These are phyloP conservation scores for Penicillium psychrosexuale DNA, from an alignment of 2,329 filamentous ascomycete genomes.

Conservation along the genomic window DNA sequence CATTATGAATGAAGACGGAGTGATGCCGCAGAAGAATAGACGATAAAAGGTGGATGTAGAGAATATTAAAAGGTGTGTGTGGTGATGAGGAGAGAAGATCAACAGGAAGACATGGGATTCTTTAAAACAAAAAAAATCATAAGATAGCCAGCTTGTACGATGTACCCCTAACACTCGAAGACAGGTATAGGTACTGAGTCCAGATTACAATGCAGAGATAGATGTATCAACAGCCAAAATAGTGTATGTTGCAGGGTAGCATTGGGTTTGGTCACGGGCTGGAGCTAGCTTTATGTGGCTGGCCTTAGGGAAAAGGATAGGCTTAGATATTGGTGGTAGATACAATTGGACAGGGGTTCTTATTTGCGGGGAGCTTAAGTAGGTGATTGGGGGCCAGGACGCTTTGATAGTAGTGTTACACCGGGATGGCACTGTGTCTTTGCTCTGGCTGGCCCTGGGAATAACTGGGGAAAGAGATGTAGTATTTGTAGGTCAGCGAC, in stretches of 20 bases:
- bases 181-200: neutral
- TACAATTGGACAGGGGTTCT: neutral
- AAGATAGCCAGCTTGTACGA: neutral
- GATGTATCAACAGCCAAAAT: neutral
- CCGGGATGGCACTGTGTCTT: constrained; percentile 12
- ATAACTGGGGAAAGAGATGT: neutral
- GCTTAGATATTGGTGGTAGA: neutral
- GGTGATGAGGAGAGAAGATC: neutral
- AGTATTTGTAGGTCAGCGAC: constrained; percentile 1
- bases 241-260: constrained; percentile 4
- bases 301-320: neutral
- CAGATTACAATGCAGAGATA: neutral
- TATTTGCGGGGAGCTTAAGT: neutral
- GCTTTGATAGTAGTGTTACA: constrained; percentile 26
- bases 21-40: neutral
- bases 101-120: neutral
- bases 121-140: neutral
- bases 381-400: neutral
- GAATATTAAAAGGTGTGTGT: neutral
- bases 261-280: neutral
- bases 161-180: neutral
- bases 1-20: neutral
- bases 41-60: neutral
- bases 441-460: neutral
- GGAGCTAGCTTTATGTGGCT: neutral